phyloP scores from a whole-genome alignment of 352 stramenopile genomes.

The Pythium dissimile region DNA sequence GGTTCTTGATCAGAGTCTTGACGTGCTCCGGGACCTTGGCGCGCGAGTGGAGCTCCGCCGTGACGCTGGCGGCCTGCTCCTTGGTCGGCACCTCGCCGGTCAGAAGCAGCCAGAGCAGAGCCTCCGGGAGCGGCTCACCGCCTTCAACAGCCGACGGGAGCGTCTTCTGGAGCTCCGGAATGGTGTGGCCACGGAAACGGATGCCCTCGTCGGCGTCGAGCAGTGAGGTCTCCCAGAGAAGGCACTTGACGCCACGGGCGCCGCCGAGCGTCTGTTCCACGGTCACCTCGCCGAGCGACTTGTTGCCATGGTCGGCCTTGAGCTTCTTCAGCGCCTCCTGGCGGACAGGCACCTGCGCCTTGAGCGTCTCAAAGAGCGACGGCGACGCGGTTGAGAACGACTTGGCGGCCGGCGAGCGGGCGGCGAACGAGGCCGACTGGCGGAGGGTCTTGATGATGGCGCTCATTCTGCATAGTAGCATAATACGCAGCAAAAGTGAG shows the following conservation, averaged over 20 bases:
- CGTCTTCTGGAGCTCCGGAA: constrained; percentile 97
- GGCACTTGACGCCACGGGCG: constrained; percentile 97
- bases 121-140: constrained; percentile 96
- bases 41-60: constrained; percentile 93
- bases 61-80: constrained; percentile 94
- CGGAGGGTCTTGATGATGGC: constrained; percentile 66
- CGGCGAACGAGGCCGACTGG: constrained; percentile 40
- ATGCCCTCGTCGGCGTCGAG: constrained; percentile 96
- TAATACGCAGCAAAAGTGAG: constrained; percentile 6
- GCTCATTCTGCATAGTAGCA: constrained; percentile 42
- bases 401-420: constrained; percentile 41
- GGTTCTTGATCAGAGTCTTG: constrained; percentile 91
- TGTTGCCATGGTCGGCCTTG: constrained; percentile 92
- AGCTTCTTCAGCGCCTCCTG: constrained; percentile 94
- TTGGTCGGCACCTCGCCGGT: constrained; percentile 97
- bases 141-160: constrained; percentile 90
- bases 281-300: constrained; percentile 91
- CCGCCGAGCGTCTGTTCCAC: constrained; percentile 97
- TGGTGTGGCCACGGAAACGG: constrained; percentile 98
- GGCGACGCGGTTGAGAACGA: constrained; percentile 61
- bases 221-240: constrained; percentile 98
- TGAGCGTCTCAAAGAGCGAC: constrained; percentile 83
- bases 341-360: constrained; percentile 88
- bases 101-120: constrained; percentile 96
- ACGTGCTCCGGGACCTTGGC: constrained; percentile 95